Evolutionary conservation across 768 basidiomycete species (phyloP), one percentile per base, ranked within the genome.

Genomic region (Lanmaoa pseudosensibilis): DNA sequence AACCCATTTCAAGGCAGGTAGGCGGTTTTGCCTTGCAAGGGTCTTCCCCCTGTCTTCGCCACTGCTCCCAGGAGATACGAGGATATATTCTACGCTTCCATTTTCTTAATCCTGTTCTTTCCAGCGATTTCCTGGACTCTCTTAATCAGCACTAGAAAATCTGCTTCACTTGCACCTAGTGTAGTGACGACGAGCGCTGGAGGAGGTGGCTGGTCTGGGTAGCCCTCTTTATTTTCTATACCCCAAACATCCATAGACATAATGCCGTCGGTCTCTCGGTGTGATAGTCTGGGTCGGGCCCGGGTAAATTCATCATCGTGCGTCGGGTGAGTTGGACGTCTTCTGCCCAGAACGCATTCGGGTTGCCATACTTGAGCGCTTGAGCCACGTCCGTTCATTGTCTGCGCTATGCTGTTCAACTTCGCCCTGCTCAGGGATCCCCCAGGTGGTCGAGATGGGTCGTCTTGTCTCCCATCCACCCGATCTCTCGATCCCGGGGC

Each of bases 1-100:
- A 25, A 70, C 48, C 80, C 80, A 83, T 45, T 75, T 78, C 41
- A 81, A 70, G 5, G 75, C 62, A 5, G 79, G 71, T 16, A 83
- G 57, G 63, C 79, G 77, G 19, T 74, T 74, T 2, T 65, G 54
- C 27, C 80, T 69, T 36, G 69, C 61, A 38, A 62, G 49, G 1
- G 68, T 74, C 37, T 41, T 62, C 0, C 74, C 77, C 74, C 73
- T 6, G 72, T 51, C 18, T 52, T 57, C 11, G 44, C 48, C 1
- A 69, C 73, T 27, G 63, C 52, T 7, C 54, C 50, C 38, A 65
- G 44, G 27, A 82, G 58, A 18, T 75, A 54, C 10, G 50, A 21
- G 0, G 77, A 67, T 25, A 82, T 55, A 58, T 77, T 78, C 41
- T 40, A 51, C 18, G 50, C 41, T 59, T 83, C 82, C n/a, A 83